These are phyloP conservation scores for Neofusicoccum sp. DNA, from an alignment of 2,329 filamentous ascomycete genomes.

Conservation along the genomic window DNA sequence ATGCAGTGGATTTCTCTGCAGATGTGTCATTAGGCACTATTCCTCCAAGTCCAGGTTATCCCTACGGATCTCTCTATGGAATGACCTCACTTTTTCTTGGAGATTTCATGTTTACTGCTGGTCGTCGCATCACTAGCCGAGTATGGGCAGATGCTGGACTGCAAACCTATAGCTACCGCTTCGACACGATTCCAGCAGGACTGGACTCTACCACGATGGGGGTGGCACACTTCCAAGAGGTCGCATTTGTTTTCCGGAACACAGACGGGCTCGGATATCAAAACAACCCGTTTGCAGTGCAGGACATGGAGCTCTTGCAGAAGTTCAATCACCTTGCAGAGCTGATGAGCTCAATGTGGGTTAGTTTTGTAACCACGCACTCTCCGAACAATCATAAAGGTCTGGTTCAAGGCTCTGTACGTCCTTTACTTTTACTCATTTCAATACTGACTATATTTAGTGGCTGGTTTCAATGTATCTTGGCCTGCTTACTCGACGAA, in stretches of 20 bases:
- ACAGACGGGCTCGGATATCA: not conserved
- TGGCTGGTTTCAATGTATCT: too few species aligned
- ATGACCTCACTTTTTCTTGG: conserved; percentile 30
- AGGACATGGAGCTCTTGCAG: too few species aligned
- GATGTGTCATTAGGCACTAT: conserved; percentile 4
- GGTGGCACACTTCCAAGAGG: conserved; percentile 50
- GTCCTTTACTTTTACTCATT: too few species aligned
- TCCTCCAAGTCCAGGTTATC: not conserved
- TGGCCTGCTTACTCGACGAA: too few species aligned
- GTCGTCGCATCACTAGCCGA: conserved; percentile 49
- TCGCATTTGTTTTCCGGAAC: conserved; percentile 41
- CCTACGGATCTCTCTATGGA: not conserved
- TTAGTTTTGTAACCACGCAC: too few species aligned
- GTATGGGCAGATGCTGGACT: conserved; percentile 45
- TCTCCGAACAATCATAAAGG: too few species aligned
- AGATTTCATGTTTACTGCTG: conserved; percentile 52
- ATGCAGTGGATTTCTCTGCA: not conserved
- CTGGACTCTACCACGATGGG: conserved; percentile 42
- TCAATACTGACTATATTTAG: too few species aligned
- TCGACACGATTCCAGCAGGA: conserved; percentile 49
- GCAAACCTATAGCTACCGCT: conserved; percentile 56
- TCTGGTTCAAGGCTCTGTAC: too few species aligned
- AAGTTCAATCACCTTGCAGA: too few species aligned
- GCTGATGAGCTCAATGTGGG: too few species aligned
- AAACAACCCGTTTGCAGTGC: not conserved